Percentiles rank a stretch among this genome's conserved stretches.
Conservation (phyloP, 345 rosid species). For the Arabis alpina region DNA sequence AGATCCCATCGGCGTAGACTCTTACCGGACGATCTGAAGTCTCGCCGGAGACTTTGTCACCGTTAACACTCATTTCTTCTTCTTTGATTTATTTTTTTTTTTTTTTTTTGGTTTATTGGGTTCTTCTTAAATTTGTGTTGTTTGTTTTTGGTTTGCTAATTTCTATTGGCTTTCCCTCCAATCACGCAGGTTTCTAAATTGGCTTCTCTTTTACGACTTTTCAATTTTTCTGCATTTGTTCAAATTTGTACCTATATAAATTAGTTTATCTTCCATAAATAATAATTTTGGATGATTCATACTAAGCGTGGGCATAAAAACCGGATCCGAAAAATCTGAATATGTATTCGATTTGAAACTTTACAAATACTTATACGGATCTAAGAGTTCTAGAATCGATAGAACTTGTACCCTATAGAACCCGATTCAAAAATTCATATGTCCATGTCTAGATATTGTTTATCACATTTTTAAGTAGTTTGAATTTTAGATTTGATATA, state of each 20-base stretch:
- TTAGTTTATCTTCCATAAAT: neutral
- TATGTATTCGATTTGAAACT: too few relatives aligned
- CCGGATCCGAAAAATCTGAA: too few relatives aligned
- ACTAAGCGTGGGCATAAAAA: too few relatives aligned
- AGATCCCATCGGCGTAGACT: slow-evolving; percentile 72
- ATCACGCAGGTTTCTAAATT: slow-evolving; percentile 33
- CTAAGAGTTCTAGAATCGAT: too few relatives aligned
- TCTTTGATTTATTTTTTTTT: neutral
- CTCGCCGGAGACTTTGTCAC: slow-evolving; percentile 20
- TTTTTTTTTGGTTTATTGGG: neutral
- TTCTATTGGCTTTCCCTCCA: slow-evolving; percentile 44
- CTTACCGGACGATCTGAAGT: slow-evolving; percentile 48
- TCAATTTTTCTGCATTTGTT: slow-evolving; percentile 10
- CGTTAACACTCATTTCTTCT: slow-evolving; percentile 25
- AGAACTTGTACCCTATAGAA: too few relatives aligned
- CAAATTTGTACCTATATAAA: neutral
- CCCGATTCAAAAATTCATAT: too few relatives aligned
- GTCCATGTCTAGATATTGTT: too few relatives aligned
- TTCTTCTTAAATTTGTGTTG: slow-evolving; percentile 8
- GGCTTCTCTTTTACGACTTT: slow-evolving; percentile 1
- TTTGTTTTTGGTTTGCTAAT: neutral
- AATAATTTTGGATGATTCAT: too few relatives aligned
- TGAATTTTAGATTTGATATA: too few relatives aligned
- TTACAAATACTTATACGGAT: too few relatives aligned
- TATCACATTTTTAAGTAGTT: too few relatives aligned